These are phyloP conservation scores for Ramaria sp. DNA, from an alignment of 768 basidiomycete species.

Conservation along the genomic window DNA sequence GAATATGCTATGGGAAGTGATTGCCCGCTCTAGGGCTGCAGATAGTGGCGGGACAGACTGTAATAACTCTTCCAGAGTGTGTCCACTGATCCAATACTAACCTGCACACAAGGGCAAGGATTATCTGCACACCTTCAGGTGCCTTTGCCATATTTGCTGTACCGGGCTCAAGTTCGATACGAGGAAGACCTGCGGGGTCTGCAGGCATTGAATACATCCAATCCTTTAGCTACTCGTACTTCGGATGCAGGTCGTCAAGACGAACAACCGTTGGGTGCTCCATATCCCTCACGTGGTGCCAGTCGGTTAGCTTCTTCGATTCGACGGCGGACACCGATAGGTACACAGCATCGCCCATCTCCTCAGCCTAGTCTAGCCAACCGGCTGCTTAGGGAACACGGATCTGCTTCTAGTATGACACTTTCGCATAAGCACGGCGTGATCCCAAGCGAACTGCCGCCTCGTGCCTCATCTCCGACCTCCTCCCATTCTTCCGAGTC, in stretches of 20 bases:
- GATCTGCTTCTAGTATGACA: constrained; percentile 65
- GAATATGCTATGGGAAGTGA: constrained; percentile 78
- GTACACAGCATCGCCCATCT: constrained; percentile 64
- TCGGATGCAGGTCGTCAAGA: background rate
- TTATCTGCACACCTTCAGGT: constrained; percentile 72
- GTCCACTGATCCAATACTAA: background rate
- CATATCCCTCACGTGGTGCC: background rate
- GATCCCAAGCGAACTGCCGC: constrained; percentile 35
- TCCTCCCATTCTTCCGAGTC: constrained; percentile 19
- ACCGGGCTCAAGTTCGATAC: constrained; percentile 73
- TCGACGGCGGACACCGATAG: constrained; percentile 43
- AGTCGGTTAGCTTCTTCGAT: constrained; percentile 28
- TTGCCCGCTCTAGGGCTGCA: constrained; percentile 62
- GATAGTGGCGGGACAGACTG: constrained; percentile 74
- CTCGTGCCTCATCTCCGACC: constrained; percentile 12
- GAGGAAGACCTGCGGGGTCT: constrained; percentile 77
- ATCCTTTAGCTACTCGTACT: constrained; percentile 7
- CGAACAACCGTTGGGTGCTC: constrained; percentile 1
- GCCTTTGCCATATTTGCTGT: constrained; percentile 75
- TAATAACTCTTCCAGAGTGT: constrained; percentile 25
- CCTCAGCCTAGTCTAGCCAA: constrained; percentile 23
- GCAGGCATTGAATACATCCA: constrained; percentile 48
- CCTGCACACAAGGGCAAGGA: constrained; percentile 55
- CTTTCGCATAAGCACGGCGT: constrained; percentile 32
- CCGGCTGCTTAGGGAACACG: constrained; percentile 33